Percentiles rank a stretch among this genome's conserved stretches.
These are phyloP conservation scores for Trichoderma guizhouense DNA, from an alignment of 2,329 filamentous ascomycete genomes.

Conservation along the genomic window DNA sequence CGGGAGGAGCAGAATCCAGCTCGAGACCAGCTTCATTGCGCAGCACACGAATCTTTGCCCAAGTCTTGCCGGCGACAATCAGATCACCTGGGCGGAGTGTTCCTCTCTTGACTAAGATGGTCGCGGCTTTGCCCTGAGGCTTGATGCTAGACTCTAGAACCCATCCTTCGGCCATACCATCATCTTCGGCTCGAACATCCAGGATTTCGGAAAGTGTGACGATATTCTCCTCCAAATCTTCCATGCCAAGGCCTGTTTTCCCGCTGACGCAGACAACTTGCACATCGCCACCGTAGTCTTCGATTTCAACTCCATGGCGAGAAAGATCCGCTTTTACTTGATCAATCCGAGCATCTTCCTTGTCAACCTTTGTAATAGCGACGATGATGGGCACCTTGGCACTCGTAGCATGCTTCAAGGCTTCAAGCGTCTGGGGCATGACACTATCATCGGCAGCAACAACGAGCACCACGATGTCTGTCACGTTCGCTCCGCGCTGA, in stretches of 20 bases:
- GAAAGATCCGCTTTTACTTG: slow-evolving; percentile 85
- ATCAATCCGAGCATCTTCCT: slow-evolving; percentile 74
- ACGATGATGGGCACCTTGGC: slow-evolving; percentile 95
- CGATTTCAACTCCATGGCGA: slow-evolving; percentile 79
- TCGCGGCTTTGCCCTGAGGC: slow-evolving; percentile 77
- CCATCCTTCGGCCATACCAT: slow-evolving; percentile 85
- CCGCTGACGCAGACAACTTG: slow-evolving; percentile 90
- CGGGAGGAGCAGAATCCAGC: slow-evolving; percentile 73
- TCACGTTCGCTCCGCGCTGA: slow-evolving; percentile 90
- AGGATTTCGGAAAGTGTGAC: slow-evolving; percentile 83
- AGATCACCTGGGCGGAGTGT: slow-evolving; percentile 77
- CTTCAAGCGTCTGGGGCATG: slow-evolving; percentile 94
- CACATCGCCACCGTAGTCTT: slow-evolving; percentile 92
- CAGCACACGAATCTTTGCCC: slow-evolving; percentile 79
- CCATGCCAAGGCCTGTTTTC: slow-evolving; percentile 89
- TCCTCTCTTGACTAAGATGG: slow-evolving; percentile 82
- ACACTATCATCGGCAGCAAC: slow-evolving; percentile 97
- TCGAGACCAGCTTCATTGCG: slow-evolving; percentile 78
- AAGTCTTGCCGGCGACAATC: slow-evolving; percentile 83
- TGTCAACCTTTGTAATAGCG: slow-evolving; percentile 96
- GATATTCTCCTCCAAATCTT: slow-evolving; percentile 86
- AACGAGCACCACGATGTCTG: slow-evolving; percentile 93
- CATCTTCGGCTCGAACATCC: slow-evolving; percentile 76
- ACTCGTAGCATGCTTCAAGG: slow-evolving; percentile 84
- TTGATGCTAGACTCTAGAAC: slow-evolving; percentile 90